phyloP scores from a whole-genome alignment of 2,329 filamentous ascomycete genomes.

The Lecanicillium sp. region DNA sequence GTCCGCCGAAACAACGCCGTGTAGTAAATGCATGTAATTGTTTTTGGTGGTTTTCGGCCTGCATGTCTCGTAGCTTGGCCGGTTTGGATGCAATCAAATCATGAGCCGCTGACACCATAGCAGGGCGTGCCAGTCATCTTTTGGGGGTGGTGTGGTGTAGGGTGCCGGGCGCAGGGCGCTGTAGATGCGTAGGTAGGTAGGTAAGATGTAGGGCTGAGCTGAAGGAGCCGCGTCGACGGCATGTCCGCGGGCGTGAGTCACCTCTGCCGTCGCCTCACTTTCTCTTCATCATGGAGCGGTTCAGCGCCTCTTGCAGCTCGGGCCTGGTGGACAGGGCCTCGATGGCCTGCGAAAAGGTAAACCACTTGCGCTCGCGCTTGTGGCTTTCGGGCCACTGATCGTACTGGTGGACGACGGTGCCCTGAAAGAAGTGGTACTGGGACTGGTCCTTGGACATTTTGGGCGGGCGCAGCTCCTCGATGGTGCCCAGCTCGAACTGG shows the following conservation, averaged over 20 bases:
- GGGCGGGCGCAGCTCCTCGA: constrained; percentile 75
- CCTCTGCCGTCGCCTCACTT: not conserved
- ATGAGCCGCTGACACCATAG: too few relatives aligned
- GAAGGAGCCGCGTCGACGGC: too few relatives aligned
- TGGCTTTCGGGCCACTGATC: constrained; percentile 88
- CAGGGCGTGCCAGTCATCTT: not conserved
- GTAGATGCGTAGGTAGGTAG: too few relatives aligned
- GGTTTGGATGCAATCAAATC: too few relatives aligned
- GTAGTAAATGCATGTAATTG: constrained; percentile 9
- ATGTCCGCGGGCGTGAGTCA: not conserved
- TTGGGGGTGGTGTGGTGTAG: too few relatives aligned
- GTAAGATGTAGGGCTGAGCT: too few relatives aligned
- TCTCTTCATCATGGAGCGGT: constrained; percentile 65
- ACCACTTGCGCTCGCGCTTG: constrained; percentile 87
- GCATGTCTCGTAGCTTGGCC: not conserved
- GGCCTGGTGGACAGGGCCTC: constrained; percentile 71
- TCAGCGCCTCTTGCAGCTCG: constrained; percentile 82
- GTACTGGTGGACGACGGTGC: constrained; percentile 79
- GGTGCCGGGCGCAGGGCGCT: too few relatives aligned
- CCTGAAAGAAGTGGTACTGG: constrained; percentile 78
- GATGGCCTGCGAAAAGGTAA: constrained; percentile 76
- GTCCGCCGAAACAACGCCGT: constrained; percentile 9
- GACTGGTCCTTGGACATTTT: constrained; percentile 61
- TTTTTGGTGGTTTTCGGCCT: constrained; percentile 2
- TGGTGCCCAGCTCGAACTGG: constrained; percentile 78